Evolutionary conservation across 1,284 basidiomycete species (phyloP).

Genomic region (Mixia osmundae): DNA sequence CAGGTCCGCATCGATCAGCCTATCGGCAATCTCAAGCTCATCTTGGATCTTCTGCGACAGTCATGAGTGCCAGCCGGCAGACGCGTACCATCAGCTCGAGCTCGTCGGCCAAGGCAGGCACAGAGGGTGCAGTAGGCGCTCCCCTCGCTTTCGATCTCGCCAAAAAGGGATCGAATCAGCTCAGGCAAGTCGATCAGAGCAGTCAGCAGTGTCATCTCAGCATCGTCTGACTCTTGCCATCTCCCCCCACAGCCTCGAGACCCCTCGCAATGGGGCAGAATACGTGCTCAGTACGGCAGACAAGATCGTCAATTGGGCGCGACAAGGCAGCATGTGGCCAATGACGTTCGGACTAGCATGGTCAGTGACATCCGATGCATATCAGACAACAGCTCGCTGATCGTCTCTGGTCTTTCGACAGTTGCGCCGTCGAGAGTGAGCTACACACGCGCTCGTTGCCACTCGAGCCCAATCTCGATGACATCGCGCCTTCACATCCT

Average conservation of each 20-base stretch:
- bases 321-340: constrained; percentile 97
- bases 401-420: constrained; percentile 52
- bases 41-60: too few species aligned
- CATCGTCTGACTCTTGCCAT: too few species aligned
- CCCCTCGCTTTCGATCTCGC: too few species aligned
- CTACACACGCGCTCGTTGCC: not conserved
- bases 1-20: too few species aligned
- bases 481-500: not conserved
- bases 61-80: too few species aligned
- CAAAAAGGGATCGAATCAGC: too few species aligned
- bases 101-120: too few species aligned
- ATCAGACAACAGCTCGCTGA: not conserved
- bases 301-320: constrained; percentile 92
- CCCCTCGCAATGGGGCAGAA: constrained; percentile 31
- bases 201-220: too few species aligned
- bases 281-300: constrained; percentile 91
- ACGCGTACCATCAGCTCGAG: too few species aligned
- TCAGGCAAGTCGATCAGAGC: too few species aligned
- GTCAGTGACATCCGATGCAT: not conserved
- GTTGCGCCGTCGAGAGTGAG: constrained; percentile 99
- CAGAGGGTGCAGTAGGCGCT: too few species aligned
- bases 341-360: constrained; percentile 47
- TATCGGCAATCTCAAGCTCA: too few species aligned
- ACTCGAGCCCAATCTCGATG: not conserved
- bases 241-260: constrained; percentile 8